Evolutionary conservation across 495 filamentous ascomycete species (phyloP).

Genomic region (Pseudomonodictys pantanalensis): DNA sequence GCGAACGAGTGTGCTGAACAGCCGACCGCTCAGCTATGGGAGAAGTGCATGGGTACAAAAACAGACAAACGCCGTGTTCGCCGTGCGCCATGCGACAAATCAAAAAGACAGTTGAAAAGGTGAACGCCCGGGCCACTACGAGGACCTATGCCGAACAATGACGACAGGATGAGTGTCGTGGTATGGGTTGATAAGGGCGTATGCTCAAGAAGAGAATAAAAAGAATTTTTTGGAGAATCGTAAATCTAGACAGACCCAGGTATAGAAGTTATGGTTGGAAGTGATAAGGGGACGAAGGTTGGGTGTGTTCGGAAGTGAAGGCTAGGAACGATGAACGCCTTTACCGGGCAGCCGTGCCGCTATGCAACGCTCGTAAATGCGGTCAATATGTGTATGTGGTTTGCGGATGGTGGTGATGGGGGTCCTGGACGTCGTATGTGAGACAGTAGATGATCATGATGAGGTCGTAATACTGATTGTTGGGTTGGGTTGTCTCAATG

Average conservation of each 20-base stretch:
- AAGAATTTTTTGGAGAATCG: background rate
- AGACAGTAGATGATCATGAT: conserved; percentile 21
- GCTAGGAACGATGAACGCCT: background rate
- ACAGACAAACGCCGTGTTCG: no score
- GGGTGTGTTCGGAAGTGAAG: no score
- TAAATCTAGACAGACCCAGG: background rate
- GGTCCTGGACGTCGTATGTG: background rate
- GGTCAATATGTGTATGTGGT: conserved; percentile 3
- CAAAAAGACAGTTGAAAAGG: no score
- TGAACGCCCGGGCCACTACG: no score
- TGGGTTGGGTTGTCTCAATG: conserved; percentile 18
- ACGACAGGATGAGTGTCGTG: no score
- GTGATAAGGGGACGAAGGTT: no score
- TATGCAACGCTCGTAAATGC: conserved; percentile 28
- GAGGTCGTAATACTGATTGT: conserved; percentile 13
- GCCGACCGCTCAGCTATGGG: no score
- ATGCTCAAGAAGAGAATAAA: background rate
- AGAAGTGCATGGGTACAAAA: no score
- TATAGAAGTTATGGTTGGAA: background rate
- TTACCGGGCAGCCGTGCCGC: conserved; percentile 5
- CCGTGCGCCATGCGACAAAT: no score
- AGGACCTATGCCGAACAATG: no score
- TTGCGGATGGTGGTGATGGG: background rate
- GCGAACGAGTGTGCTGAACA: no score
- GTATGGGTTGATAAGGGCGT: background rate